Evolutionary conservation across 352 stramenopile genomes (phyloP).

Genomic region (Phytophthora sojae): DNA sequence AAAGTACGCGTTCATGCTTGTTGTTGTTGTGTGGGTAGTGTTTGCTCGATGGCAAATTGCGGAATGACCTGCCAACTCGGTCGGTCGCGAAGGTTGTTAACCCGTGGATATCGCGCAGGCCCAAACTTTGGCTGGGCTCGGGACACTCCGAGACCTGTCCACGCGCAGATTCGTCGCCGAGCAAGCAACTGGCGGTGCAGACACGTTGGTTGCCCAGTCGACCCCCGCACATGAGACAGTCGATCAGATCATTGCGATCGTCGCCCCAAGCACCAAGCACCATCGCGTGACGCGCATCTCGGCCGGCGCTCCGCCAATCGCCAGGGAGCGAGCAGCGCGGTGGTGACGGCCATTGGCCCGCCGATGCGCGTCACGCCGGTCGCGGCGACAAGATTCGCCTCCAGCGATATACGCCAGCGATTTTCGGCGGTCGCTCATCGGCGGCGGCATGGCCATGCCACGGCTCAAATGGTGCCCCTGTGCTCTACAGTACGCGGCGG

Average conservation of each 20-base stretch:
- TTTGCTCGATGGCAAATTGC: slow-evolving; percentile 29
- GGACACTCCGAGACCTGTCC: slow-evolving; percentile 17
- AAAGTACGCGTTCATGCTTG: slow-evolving; percentile 37
- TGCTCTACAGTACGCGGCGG: not conserved
- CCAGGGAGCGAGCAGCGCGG: not conserved
- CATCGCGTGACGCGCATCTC: slow-evolving; percentile 24
- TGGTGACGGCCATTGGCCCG: slow-evolving; percentile 6
- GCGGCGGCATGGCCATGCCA: not conserved
- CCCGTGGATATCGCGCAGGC: slow-evolving; percentile 4
- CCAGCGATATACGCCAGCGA: slow-evolving; percentile 7
- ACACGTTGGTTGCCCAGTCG: slow-evolving; percentile 20
- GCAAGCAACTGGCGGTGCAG: slow-evolving; percentile 12
- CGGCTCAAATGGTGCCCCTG: not conserved
- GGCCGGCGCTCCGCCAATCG: slow-evolving; percentile 10
- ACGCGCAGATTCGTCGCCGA: slow-evolving; percentile 27
- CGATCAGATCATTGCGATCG: slow-evolving; percentile 8
- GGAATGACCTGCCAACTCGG: slow-evolving; percentile 20
- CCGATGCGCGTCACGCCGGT: slow-evolving; percentile 19
- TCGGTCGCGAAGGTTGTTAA: not conserved
- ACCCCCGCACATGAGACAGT: slow-evolving; percentile 34
- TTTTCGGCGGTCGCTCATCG: slow-evolving; percentile 30
- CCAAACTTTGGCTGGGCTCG: slow-evolving; percentile 27
- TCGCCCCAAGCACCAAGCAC: slow-evolving; percentile 37
- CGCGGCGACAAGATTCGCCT: not conserved
- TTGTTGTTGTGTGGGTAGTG: slow-evolving; percentile 20